phyloP scores from a whole-genome alignment of 1,284 basidiomycete species.

The Sanghuangporus baumii region DNA sequence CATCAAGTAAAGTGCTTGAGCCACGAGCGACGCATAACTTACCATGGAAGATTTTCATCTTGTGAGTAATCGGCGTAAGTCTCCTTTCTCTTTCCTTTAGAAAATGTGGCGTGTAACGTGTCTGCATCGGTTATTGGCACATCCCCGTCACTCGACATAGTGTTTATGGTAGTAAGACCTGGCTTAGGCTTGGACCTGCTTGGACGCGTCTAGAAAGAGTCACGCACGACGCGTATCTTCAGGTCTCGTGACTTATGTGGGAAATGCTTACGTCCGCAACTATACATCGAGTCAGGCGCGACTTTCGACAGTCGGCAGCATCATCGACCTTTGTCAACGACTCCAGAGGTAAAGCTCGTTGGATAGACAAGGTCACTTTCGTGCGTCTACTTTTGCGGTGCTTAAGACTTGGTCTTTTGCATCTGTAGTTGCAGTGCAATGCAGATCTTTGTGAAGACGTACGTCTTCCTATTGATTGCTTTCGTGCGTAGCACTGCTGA shows the following conservation, averaged over 20 bases:
- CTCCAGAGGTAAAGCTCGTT: conserved; percentile 78
- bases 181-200: neutral
- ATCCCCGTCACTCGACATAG: conserved; percentile 42
- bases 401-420: neutral
- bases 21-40: conserved; percentile 22
- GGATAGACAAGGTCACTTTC: conserved; percentile 74
- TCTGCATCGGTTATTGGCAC: conserved; percentile 47
- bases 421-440: conserved; percentile 38
- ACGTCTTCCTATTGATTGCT: conserved; percentile 27
- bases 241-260: neutral
- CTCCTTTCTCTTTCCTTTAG: conserved; percentile 68
- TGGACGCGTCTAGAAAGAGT: neutral
- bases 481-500: neutral
- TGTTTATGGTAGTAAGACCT: neutral
- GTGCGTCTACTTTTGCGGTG: neutral
- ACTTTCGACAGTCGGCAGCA: conserved; percentile 14
- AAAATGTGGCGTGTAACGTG: conserved; percentile 23
- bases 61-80: conserved; percentile 37
- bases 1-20: neutral
- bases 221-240: neutral
- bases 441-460: conserved; percentile 98
- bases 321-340: conserved; percentile 56
- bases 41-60: conserved; percentile 73
- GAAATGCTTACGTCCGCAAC: neutral
- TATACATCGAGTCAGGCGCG: neutral